Conservation (phyloP, 495 filamentous ascomycete genomes). For the Parathielavia appendiculata region DNA sequence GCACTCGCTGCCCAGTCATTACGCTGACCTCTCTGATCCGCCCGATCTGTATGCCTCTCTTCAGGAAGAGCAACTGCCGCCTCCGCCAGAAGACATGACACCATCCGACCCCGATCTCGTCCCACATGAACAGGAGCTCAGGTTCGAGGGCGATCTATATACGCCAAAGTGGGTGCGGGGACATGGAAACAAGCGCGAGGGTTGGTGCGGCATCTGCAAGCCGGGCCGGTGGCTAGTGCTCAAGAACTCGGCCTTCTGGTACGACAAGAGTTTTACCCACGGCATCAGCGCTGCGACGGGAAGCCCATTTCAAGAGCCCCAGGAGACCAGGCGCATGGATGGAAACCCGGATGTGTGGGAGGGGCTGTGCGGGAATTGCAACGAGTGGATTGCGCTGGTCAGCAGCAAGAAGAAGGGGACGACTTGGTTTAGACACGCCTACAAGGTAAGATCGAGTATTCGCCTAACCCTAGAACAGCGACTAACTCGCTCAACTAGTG, state of each 20-base stretch:
- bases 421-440: constrained; percentile 78
- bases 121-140: constrained; percentile 69
- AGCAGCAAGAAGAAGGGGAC: constrained; percentile 84
- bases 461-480: not conserved
- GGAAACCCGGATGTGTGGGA: constrained; percentile 80
- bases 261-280: constrained; percentile 78
- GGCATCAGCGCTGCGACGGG: constrained; percentile 76
- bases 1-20: constrained; percentile 55
- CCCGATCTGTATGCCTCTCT: constrained; percentile 70
- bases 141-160: constrained; percentile 72
- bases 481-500: constrained; percentile 45
- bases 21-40: constrained; percentile 60
- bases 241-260: constrained; percentile 83
- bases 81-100: constrained; percentile 70
- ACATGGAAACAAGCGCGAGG: constrained; percentile 75
- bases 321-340: constrained; percentile 66
- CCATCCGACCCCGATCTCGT: constrained; percentile 62
- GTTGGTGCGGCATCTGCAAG: constrained; percentile 81
- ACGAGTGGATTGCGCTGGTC: constrained; percentile 71
- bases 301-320: constrained; percentile 64
- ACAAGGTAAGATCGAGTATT: constrained; percentile 58
- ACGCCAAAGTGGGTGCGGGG: constrained; percentile 74
- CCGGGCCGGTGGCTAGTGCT: constrained; percentile 75
- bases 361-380: constrained; percentile 69
- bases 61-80: constrained; percentile 59